These are phyloP conservation scores for Xylaria sp. DNA, from an alignment of 2,329 filamentous ascomycete genomes.

Conservation along the genomic window DNA sequence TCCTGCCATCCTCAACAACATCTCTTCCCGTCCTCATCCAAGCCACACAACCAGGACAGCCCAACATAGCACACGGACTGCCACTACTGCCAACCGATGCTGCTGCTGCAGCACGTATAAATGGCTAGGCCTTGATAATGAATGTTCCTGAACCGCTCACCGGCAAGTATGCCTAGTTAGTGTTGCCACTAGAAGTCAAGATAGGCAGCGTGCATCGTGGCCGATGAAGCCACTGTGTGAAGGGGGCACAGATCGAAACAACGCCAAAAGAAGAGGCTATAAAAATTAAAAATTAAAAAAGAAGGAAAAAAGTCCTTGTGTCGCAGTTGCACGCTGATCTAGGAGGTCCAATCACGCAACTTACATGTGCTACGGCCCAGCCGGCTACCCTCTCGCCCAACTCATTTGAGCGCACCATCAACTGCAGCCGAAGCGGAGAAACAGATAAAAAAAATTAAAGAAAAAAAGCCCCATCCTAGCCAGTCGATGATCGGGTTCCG, in stretches of 20 bases:
- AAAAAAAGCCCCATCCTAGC: neutral
- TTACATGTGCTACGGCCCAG: neutral
- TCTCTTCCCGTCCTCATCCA: neutral
- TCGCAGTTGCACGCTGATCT: neutral
- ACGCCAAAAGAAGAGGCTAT: conserved; percentile 8
- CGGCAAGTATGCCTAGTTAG: neutral
- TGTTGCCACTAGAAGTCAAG: conserved; percentile 7
- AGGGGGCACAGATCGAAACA: conserved; percentile 3
- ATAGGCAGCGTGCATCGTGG: conserved; percentile 20
- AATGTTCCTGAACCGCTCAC: conserved; percentile 9
- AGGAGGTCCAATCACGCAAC: neutral
- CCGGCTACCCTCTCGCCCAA: neutral
- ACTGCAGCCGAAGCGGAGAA: neutral
- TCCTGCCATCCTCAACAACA: neutral
- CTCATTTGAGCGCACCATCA: neutral
- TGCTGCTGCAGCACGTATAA: too few species aligned
- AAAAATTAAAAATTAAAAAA: too few species aligned
- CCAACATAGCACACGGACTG: neutral
- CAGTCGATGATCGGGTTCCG: neutral
- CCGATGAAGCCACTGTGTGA: conserved; percentile 13
- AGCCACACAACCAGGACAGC: neutral
- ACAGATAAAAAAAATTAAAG: neutral
- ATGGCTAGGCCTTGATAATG: conserved; percentile 13
- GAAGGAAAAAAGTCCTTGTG: too few species aligned
- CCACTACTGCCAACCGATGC: too few species aligned